Base-by-base conservation (phyloP, 257 asterid genomes). In the Solanum piurae region DNA sequence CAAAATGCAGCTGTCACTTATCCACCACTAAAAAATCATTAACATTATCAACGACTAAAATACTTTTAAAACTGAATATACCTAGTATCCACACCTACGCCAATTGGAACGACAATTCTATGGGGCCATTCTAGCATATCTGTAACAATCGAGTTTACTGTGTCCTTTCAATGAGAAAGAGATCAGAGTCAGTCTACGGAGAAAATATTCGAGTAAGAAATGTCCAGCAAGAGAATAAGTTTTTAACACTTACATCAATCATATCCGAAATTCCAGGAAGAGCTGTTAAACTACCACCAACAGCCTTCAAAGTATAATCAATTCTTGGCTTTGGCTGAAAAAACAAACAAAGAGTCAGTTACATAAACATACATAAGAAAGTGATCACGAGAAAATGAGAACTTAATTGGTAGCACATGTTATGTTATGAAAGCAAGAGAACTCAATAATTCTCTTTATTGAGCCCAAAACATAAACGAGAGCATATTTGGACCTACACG, bases 121-220 rank as follows among this genome's bases (percentile, higher is more conserved):
- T 97, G 99, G 68, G 99, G 99, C 99, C 99, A 97, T 92, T 95
- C 98, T 40, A 97, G 98, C 97, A 89, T 95, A 91, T 97, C 99
- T 25, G 92, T 91, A 86, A 97, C 95, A 69, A 97, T 95, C 76
- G 98, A 90, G 72, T 92, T 84, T 71, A 97, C 99, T 87, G 99
- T 97, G 86, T 97, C 99, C 99, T 97, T 79, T 42, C 64, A 79
- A 66, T 31, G 49, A 86, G 72, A 71, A 89, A 76, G 68, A 60
- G 31, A 79, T 55, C 71, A 86, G 38, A 9, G 87, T 93, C 92
- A 93, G 90, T 84, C 40, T 86, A 9, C 11, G 83, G 33, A 60
- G 13, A 87, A 85, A 12, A 71, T 7, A 71, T 44, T 86, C 34
- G 72, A 72, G 55, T 60, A 44, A 79, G 66, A 79, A 79, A 79